phyloP scores from a whole-genome alignment of 306 rosid species.

The Senna tora region DNA sequence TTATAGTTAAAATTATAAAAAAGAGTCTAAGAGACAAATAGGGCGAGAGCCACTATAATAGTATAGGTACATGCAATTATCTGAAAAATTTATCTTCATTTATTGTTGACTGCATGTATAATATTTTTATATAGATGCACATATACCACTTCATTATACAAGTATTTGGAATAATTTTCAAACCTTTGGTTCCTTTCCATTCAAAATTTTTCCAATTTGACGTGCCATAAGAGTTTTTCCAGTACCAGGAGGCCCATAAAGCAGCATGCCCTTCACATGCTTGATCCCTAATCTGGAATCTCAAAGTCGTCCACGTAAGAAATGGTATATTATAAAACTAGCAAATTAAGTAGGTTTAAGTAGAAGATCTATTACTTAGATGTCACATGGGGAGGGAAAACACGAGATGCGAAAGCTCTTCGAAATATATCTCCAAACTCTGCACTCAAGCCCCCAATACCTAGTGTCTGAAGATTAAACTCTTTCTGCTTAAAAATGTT shows the following conservation, averaged over 20 bases:
- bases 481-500: slow-evolving; percentile 89
- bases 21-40: background rate
- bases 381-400: slow-evolving; percentile 94
- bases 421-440: slow-evolving; percentile 98
- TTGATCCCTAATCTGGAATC: slow-evolving; percentile 88
- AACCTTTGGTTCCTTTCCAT: slow-evolving; percentile 99
- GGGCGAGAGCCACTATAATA: background rate
- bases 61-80: slow-evolving; percentile 3
- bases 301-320: slow-evolving; percentile 48
- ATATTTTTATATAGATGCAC: slow-evolving; percentile 20
- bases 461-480: slow-evolving; percentile 89
- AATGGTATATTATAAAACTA: slow-evolving; percentile 32
- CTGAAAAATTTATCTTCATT: slow-evolving; percentile 15
- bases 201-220: slow-evolving; percentile 95
- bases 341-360: slow-evolving; percentile 19
- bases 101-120: slow-evolving; percentile 18
- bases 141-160: slow-evolving; percentile 28
- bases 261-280: slow-evolving; percentile 98
- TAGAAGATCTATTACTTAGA: slow-evolving; percentile 66
- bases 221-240: slow-evolving; percentile 99
- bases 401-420: slow-evolving; percentile 99
- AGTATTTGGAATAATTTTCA: slow-evolving; percentile 37
- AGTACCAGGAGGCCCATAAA: slow-evolving; percentile 99
- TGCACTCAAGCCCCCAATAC: slow-evolving; percentile 91
- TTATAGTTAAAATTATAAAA: background rate